These are phyloP conservation scores for Neofusicoccum umdonicola DNA, from an alignment of 2,329 filamentous ascomycete species.

Conservation along the genomic window DNA sequence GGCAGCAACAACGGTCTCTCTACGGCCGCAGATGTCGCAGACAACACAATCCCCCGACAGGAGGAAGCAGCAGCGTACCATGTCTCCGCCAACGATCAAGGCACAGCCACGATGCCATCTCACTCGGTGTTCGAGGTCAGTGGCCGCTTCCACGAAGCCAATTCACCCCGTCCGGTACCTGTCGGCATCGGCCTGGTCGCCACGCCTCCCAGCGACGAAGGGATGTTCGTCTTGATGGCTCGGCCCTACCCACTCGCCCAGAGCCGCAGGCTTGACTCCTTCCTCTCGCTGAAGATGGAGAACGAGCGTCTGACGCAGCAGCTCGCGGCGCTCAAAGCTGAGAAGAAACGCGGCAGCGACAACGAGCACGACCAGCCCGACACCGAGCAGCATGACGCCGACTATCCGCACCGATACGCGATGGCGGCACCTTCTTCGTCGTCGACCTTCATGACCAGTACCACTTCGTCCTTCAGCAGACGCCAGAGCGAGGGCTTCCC, in stretches of 20 bases:
- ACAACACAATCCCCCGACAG: not conserved
- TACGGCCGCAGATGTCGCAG: not conserved
- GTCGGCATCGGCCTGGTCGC: not conserved
- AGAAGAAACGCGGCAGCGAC: not conserved
- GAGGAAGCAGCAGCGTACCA: not conserved
- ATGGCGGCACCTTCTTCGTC: not conserved
- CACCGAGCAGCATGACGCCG: not conserved
- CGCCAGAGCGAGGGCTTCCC: slow-evolving; percentile 6
- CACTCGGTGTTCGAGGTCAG: slow-evolving; percentile 7
- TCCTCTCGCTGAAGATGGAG: slow-evolving; percentile 10
- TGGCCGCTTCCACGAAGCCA: not conserved
- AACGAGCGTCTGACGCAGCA: not conserved
- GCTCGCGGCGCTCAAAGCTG: not conserved
- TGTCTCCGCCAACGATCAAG: not conserved
- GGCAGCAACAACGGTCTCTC: too few relatives aligned
- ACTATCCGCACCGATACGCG: not conserved
- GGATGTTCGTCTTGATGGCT: slow-evolving; percentile 14
- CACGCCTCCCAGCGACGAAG: not conserved
- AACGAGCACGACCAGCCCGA: not conserved
- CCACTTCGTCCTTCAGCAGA: not conserved
- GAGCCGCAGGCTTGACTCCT: slow-evolving; percentile 4
- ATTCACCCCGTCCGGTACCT: not conserved
- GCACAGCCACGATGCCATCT: not conserved
- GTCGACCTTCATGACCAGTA: not conserved
- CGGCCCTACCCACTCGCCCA: slow-evolving; percentile 10